Conservation (phyloP, 2,329 filamentous ascomycete genomes). For the Aspergillus ibericus region DNA sequence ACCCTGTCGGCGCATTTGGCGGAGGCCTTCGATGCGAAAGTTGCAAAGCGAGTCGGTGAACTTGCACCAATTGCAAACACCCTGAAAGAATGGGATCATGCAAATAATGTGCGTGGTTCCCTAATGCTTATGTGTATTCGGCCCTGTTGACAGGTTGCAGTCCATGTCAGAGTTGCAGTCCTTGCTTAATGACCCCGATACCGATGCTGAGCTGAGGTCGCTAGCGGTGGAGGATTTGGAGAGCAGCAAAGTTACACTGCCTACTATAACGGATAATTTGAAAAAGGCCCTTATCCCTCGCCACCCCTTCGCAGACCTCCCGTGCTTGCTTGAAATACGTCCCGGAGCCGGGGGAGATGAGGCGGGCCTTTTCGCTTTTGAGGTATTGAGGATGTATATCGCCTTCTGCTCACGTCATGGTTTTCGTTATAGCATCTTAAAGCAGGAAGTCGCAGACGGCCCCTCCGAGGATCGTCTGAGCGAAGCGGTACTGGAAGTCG, state of each 20-base stretch:
- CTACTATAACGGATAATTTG: conserved; percentile 64
- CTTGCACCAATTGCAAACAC: conserved; percentile 54
- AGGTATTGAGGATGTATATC: conserved; percentile 88
- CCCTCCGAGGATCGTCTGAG: conserved; percentile 68
- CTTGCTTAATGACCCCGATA: conserved; percentile 68
- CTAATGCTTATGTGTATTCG: background rate
- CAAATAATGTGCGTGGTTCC: conserved; percentile 51
- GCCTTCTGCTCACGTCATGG: conserved; percentile 70
- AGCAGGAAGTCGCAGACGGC: conserved; percentile 75
- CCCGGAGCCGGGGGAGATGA: conserved; percentile 91
- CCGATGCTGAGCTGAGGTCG: conserved; percentile 59
- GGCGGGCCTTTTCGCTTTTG: conserved; percentile 83
- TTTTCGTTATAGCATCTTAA: conserved; percentile 67
- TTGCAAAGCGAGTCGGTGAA: conserved; percentile 60
- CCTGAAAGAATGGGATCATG: conserved; percentile 58
- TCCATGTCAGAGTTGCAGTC: conserved; percentile 68
- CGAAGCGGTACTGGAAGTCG: conserved; percentile 85
- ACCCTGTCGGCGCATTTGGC: conserved; percentile 54
- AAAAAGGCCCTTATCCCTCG: conserved; percentile 78
- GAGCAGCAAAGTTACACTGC: conserved; percentile 63
- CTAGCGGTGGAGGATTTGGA: conserved; percentile 69
- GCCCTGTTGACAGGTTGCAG: conserved; percentile 30
- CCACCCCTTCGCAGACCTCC: conserved; percentile 85
- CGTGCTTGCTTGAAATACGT: conserved; percentile 87
- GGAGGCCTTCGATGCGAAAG: conserved; percentile 55